A percentile compares a stretch with the other conserved stretches of the same genome.
Evolutionary conservation across 306 rosid species (phyloP).

Genomic region (Prunus salicina): DNA sequence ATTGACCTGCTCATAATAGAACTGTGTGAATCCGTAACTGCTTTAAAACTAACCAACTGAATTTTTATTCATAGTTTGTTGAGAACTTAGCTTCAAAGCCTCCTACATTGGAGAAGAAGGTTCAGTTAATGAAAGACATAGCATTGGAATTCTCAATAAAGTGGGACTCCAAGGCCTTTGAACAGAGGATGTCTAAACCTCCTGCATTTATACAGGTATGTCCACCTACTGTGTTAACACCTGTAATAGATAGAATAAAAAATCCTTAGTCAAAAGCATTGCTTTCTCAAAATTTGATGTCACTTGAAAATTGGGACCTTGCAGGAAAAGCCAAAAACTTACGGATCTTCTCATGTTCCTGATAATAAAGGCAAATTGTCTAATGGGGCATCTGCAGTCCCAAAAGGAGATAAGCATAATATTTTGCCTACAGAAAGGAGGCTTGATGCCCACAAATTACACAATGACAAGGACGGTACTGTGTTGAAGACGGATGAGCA

Average conservation of each 20-base stretch:
- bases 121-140: conserved; percentile 69
- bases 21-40: conserved; percentile 8
- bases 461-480: conserved; percentile 39
- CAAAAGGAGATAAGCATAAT: conserved; percentile 42
- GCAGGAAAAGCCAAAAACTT: conserved; percentile 57
- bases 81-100: conserved; percentile 61
- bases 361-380: conserved; percentile 29
- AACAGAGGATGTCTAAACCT: conserved; percentile 68
- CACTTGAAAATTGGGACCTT: conserved; percentile 29
- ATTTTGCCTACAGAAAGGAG: conserved; percentile 24
- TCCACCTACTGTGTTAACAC: conserved; percentile 5
- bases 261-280: not conserved
- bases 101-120: conserved; percentile 69
- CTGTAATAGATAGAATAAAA: not conserved
- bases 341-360: conserved; percentile 24
- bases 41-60: conserved; percentile 28
- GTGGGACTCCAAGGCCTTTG: conserved; percentile 85
- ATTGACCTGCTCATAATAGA: conserved; percentile 5
- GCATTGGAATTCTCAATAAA: conserved; percentile 71
- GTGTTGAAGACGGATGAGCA: conserved; percentile 40
- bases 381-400: conserved; percentile 35
- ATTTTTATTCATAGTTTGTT: conserved; percentile 58
- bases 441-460: conserved; percentile 32
- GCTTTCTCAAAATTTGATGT: conserved; percentile 12
- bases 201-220: conserved; percentile 53